These are phyloP conservation scores for Fusarium oxysporum DNA, from an alignment of 2,329 filamentous ascomycete species.

Conservation along the genomic window DNA sequence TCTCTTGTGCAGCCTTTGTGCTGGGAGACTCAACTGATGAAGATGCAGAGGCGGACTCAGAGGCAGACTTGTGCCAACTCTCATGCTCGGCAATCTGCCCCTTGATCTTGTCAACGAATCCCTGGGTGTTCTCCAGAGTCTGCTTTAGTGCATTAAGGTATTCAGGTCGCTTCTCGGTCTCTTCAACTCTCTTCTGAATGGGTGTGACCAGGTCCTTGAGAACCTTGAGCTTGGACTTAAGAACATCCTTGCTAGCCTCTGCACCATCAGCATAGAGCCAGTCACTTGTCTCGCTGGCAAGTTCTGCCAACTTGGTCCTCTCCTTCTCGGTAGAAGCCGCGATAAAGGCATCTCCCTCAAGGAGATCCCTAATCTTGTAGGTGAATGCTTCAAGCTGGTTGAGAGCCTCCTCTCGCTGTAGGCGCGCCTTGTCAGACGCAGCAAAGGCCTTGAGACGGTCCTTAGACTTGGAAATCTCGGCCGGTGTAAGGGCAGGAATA, in stretches of 20 bases:
- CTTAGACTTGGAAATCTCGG: conserved; percentile 65
- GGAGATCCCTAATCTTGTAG: conserved; percentile 85
- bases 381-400: conserved; percentile 96
- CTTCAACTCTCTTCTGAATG: conserved; percentile 79
- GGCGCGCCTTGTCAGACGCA: conserved; percentile 81
- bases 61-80: conserved; percentile 66
- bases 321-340: conserved; percentile 76
- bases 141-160: conserved; percentile 75
- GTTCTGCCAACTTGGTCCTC: conserved; percentile 73
- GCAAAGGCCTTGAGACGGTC: conserved; percentile 87
- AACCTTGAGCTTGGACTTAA: conserved; percentile 80
- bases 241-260: conserved; percentile 78
- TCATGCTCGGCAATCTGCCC: conserved; percentile 77
- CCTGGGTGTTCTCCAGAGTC: conserved; percentile 76
- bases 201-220: conserved; percentile 83
- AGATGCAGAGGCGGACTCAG: conserved; percentile 62
- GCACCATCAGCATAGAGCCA: conserved; percentile 92
- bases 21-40: conserved; percentile 55
- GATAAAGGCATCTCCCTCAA: conserved; percentile 81
- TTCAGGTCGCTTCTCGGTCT: conserved; percentile 77
- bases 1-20: conserved; percentile 58
- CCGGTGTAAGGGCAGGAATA: conserved; percentile 60
- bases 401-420: conserved; percentile 83
- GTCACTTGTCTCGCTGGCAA: conserved; percentile 77
- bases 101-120: conserved; percentile 77